These are phyloP conservation scores for Pichia nakasei DNA, from an alignment of 805 yeast species.

Conservation along the genomic window DNA sequence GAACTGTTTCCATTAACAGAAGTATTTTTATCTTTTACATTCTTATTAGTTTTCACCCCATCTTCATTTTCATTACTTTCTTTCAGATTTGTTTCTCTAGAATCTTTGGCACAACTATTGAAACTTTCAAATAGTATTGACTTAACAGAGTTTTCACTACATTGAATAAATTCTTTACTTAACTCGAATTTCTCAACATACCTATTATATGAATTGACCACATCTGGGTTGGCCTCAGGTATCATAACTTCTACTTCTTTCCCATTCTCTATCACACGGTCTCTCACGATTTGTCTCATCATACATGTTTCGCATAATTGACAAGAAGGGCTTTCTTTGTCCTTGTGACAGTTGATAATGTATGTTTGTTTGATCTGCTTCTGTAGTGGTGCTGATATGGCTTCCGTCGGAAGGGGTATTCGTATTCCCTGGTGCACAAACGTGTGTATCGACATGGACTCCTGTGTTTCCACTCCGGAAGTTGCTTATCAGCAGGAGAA, in stretches of 20 bases:
- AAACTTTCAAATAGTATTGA: neutral
- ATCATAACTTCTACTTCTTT: neutral
- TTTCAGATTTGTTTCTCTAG: too few relatives aligned
- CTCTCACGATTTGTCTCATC: neutral
- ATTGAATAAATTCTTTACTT: neutral
- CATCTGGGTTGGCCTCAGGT: neutral
- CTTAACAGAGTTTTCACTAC: neutral
- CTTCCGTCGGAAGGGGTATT: neutral
- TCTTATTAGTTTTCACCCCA: too few relatives aligned
- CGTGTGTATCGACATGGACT: neutral
- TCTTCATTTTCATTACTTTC: too few relatives aligned
- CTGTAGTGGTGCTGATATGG: neutral
- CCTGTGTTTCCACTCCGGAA: neutral
- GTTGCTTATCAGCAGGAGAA: too few relatives aligned
- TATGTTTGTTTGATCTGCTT: neutral
- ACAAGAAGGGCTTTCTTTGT: neutral
- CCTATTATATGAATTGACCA: neutral
- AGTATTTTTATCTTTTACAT: too few relatives aligned
- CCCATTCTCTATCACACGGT: neutral
- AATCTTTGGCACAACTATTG: neutral
- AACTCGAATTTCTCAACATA: neutral
- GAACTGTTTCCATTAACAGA: too few relatives aligned
- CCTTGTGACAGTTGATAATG: neutral
- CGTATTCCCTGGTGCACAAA: neutral
- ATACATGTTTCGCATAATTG: constrained; percentile 1